These are phyloP conservation scores for Arthrobotrys pseudoclavata DNA, from an alignment of 2,329 filamentous ascomycete genomes.

Conservation along the genomic window DNA sequence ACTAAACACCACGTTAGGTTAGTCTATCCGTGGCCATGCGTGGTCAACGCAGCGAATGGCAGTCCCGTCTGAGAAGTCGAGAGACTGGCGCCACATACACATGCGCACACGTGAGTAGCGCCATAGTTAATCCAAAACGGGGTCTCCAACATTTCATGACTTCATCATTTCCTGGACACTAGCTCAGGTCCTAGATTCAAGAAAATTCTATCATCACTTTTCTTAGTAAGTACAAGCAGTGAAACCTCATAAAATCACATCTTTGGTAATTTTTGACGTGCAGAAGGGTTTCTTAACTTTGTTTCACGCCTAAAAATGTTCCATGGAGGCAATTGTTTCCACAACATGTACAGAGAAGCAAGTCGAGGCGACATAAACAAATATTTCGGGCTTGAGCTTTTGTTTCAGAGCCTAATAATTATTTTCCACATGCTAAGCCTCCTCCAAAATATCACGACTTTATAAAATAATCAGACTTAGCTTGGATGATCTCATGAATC, in stretches of 20 bases:
- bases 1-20: conserved; percentile 28
- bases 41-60: conserved; percentile 6
- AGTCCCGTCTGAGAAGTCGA: conserved; percentile 4
- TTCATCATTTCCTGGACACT: background rate
- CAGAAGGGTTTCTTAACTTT: background rate
- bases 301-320: conserved; percentile 20
- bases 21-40: conserved; percentile 14
- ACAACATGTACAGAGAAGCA: background rate
- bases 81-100: conserved; percentile 4
- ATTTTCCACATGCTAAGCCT: background rate
- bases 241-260: background rate
- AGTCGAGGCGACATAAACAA: conserved; percentile 12
- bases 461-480: background rate
- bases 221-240: conserved; percentile 6
- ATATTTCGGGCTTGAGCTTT: background rate
- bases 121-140: background rate
- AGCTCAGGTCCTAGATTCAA: background rate
- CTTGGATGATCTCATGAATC: background rate
- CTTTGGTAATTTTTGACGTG: background rate
- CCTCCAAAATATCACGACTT: no score
- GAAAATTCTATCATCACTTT: background rate
- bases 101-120: background rate
- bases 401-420: background rate
- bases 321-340: conserved; percentile 10
- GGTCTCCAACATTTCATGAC: background rate